These are phyloP conservation scores for Chrysoporthe puriensis DNA, from an alignment of 2,329 filamentous ascomycete genomes.

Conservation along the genomic window DNA sequence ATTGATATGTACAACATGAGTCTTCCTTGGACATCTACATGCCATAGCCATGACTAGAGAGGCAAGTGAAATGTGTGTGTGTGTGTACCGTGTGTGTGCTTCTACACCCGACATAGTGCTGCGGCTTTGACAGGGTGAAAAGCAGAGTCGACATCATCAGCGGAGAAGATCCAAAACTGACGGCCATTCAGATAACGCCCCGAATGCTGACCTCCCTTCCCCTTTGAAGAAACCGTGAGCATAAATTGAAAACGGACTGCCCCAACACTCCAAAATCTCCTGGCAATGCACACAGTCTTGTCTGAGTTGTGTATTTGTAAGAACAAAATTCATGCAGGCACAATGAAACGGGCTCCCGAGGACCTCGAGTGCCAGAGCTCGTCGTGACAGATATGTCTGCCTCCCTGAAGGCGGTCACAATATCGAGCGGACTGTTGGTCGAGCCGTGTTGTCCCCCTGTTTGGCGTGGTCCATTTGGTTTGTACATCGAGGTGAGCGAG, in stretches of 20 bases:
- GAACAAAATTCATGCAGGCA: background rate
- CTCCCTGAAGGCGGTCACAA: background rate
- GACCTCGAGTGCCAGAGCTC: background rate
- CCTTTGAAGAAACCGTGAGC: slow-evolving; percentile 11
- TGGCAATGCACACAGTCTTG: slow-evolving; percentile 20
- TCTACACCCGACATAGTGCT: slow-evolving; percentile 19
- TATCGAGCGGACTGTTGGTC: background rate
- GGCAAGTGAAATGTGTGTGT: slow-evolving; percentile 13
- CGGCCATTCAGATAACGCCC: slow-evolving; percentile 25
- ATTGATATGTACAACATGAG: slow-evolving; percentile 22
- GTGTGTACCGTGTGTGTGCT: slow-evolving; percentile 6
- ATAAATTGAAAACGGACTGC: slow-evolving; percentile 15
- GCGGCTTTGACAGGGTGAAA: slow-evolving; percentile 20
- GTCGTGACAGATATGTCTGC: background rate
- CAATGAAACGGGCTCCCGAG: background rate
- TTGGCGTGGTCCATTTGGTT: background rate
- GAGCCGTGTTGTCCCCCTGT: background rate
- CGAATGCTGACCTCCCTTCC: slow-evolving; percentile 11
- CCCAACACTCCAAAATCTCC: slow-evolving; percentile 20
- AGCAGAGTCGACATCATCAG: slow-evolving; percentile 12
- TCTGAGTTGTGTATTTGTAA: background rate
- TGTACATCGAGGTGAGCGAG: background rate
- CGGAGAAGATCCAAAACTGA: slow-evolving; percentile 14
- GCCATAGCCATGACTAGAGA: slow-evolving; percentile 14
- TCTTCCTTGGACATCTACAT: slow-evolving; percentile 26